Percentiles rank a stretch among this genome's conserved stretches.
These are phyloP conservation scores for Microsporum audouinii DNA, from an alignment of 2,329 filamentous ascomycete species.

Conservation along the genomic window DNA sequence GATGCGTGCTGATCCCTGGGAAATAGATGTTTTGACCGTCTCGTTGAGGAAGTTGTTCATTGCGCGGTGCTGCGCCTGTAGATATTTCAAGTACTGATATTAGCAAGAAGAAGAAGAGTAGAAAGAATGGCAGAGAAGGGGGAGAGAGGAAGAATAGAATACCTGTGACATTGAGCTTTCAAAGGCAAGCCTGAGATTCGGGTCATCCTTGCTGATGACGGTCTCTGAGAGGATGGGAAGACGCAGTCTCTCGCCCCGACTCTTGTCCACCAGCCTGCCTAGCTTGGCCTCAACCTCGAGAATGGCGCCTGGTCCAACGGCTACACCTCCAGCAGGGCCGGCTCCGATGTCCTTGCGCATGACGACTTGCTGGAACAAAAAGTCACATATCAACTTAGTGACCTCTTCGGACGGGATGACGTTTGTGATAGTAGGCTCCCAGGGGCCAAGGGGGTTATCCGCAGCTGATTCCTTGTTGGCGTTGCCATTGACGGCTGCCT, in stretches of 20 bases:
- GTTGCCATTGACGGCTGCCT: constrained; percentile 23
- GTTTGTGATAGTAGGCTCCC: constrained; percentile 54
- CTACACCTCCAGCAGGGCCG: constrained; percentile 43
- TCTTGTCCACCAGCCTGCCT: constrained; percentile 65
- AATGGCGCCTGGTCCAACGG: constrained; percentile 53
- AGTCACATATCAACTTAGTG: constrained; percentile 66
- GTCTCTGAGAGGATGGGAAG: constrained; percentile 60
- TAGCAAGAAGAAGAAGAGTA: background rate
- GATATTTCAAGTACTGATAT: constrained; percentile 7
- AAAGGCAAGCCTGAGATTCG: constrained; percentile 51
- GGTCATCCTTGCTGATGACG: constrained; percentile 49
- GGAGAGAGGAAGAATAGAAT: constrained; percentile 23
- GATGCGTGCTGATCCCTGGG: constrained; percentile 26
- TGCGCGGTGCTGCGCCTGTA: constrained; percentile 62
- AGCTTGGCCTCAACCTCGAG: constrained; percentile 94
- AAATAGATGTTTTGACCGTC: constrained; percentile 43
- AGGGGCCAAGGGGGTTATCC: constrained; percentile 27
- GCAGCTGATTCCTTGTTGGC: constrained; percentile 15
- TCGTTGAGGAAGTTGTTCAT: constrained; percentile 81
- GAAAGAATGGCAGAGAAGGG: background rate
- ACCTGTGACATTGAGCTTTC: constrained; percentile 86
- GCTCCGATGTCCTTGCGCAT: constrained; percentile 51
- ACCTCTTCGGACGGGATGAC: constrained; percentile 62
- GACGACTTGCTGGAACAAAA: constrained; percentile 62
- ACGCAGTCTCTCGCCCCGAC: constrained; percentile 56